Conservation (phyloP, 2,329 filamentous ascomycete genomes). For the Beauveria brongniartii region DNA sequence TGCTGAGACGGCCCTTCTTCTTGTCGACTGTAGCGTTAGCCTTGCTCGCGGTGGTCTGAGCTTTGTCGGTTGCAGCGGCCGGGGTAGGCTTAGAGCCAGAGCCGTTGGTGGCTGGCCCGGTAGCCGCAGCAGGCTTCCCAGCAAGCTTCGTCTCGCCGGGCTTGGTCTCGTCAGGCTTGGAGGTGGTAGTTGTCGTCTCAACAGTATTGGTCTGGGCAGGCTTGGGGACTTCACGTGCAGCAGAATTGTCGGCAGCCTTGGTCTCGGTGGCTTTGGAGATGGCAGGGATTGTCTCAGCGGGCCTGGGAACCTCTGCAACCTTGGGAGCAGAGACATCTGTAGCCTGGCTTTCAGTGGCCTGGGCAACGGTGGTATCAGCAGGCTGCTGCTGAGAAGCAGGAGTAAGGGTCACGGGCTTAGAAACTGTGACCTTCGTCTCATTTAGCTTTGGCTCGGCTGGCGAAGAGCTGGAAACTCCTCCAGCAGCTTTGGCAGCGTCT, state of each 20-base stretch:
- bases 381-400: conserved; percentile 12
- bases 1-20: conserved; percentile 56
- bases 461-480: conserved; percentile 12
- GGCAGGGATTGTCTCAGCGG: background rate
- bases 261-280: background rate
- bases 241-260: background rate
- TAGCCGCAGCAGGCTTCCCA: conserved; percentile 14
- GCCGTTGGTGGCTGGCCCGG: conserved; percentile 15
- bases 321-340: background rate
- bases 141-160: conserved; percentile 5
- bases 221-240: background rate
- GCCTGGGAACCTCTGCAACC: background rate
- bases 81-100: conserved; percentile 17
- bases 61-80: conserved; percentile 4
- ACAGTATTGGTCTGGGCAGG: background rate
- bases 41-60: background rate
- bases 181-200: background rate
- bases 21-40: background rate
- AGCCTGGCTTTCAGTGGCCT: conserved; percentile 4
- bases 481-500: conserved; percentile 10
- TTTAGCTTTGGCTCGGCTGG: conserved; percentile 13
- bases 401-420: conserved; percentile 12
- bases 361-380: background rate
- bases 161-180: background rate
- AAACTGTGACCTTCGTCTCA: conserved; percentile 12